These are phyloP conservation scores for Syncephalastrum sp. DNA, from an alignment of 371 early-diverging fungal species.

Conservation along the genomic window DNA sequence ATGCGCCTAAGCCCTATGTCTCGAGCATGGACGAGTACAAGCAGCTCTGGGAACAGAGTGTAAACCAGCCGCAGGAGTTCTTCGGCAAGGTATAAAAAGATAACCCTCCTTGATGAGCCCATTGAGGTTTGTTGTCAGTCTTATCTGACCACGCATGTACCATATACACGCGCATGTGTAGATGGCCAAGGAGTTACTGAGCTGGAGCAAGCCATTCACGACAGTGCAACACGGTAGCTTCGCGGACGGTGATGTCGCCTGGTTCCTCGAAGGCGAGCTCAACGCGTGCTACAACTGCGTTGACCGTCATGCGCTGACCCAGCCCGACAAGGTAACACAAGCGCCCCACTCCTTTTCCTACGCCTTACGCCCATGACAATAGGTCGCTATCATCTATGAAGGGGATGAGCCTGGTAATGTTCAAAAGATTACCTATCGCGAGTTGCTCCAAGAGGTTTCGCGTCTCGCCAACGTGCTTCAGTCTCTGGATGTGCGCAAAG, in stretches of 20 bases:
- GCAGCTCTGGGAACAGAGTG: conserved; percentile 65
- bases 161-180: conserved; percentile 18
- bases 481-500: conserved; percentile 81
- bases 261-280: conserved; percentile 93
- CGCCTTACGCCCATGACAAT: conserved; percentile 8
- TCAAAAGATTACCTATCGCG: conserved; percentile 78
- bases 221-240: conserved; percentile 67
- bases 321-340: conserved; percentile 57
- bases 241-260: conserved; percentile 77
- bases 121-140: background rate
- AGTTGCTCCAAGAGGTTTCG: conserved; percentile 79
- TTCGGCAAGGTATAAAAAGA: conserved; percentile 19
- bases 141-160: background rate
- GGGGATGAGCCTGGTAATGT: conserved; percentile 83
- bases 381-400: conserved; percentile 89
- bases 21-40: conserved; percentile 71
- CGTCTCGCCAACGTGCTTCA: conserved; percentile 81
- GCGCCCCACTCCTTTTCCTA: background rate
- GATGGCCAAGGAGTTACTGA: conserved; percentile 70
- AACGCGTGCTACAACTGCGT: conserved; percentile 97
- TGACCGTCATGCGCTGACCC: conserved; percentile 85
- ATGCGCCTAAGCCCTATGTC: conserved; percentile 60
- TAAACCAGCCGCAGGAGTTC: conserved; percentile 58
- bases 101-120: background rate
- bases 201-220: conserved; percentile 79